Percentiles rank a stretch among this genome's conserved stretches.
Evolutionary conservation across 768 basidiomycete species (phyloP).

Genomic region (Coprinopsis sp.): DNA sequence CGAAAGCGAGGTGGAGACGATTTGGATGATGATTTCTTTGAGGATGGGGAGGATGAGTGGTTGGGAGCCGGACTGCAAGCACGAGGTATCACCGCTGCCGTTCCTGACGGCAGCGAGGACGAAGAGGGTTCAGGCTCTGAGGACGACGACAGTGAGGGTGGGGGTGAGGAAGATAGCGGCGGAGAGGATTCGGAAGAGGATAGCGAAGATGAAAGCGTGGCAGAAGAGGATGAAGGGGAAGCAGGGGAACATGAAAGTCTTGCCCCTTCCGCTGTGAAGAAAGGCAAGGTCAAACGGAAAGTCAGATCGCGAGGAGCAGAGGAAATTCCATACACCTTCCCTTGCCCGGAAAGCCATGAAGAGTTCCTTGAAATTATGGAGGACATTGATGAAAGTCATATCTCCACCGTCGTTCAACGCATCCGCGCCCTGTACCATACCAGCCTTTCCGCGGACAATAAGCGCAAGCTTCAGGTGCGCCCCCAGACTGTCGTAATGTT

Average conservation of each 20-base stretch:
- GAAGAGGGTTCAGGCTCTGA: constrained; percentile 36
- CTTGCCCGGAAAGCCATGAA: constrained; percentile 81
- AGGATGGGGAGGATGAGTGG: constrained; percentile 36
- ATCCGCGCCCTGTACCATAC: constrained; percentile 90
- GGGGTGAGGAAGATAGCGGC: constrained; percentile 33
- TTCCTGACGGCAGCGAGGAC: constrained; percentile 32
- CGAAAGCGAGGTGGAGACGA: constrained; percentile 76
- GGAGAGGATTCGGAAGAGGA: constrained; percentile 25
- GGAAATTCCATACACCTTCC: constrained; percentile 90
- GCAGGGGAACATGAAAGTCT: constrained; percentile 48
- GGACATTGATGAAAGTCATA: constrained; percentile 62
- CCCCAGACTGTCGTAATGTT: neutral
- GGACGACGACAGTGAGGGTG: constrained; percentile 34
- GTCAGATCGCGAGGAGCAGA: constrained; percentile 31
- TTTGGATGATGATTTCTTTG: constrained; percentile 48
- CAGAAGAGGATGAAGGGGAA: constrained; percentile 31
- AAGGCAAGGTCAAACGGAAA: constrained; percentile 28
- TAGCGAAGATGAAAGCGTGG: constrained; percentile 31
- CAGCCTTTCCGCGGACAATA: constrained; percentile 88
- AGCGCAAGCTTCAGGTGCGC: constrained; percentile 82
- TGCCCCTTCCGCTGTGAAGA: constrained; percentile 23
- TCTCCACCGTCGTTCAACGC: constrained; percentile 81
- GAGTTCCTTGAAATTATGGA: constrained; percentile 85
- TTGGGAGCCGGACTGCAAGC: constrained; percentile 38
- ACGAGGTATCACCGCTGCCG: constrained; percentile 23